Evolutionary conservation across 2,329 filamentous ascomycete species (phyloP).

Genomic region (Neopestalotiopsis clavispora): DNA sequence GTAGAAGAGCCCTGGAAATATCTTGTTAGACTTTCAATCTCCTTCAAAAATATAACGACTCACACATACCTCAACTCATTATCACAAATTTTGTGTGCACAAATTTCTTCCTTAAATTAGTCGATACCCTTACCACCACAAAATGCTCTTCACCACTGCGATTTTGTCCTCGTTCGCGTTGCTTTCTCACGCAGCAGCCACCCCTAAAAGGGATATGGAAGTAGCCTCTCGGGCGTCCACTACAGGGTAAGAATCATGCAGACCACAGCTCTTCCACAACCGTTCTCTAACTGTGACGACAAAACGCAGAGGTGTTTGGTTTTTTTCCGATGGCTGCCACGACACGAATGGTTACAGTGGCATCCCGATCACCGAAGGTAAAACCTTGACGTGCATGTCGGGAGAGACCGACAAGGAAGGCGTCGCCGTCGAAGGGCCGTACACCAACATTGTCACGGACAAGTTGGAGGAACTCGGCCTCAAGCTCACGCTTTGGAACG

Average conservation of each 20-base stretch:
- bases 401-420: background rate
- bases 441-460: constrained; percentile 12
- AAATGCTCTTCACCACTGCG: background rate
- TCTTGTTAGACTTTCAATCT: too few relatives aligned
- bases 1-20: too few relatives aligned
- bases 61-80: too few relatives aligned
- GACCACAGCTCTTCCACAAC: background rate
- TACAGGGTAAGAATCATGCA: background rate
- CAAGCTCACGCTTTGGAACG: constrained; percentile 11
- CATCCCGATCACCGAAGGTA: background rate
- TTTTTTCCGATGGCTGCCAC: constrained; percentile 16
- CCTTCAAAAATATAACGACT: too few relatives aligned
- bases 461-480: constrained; percentile 11
- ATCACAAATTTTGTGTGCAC: too few relatives aligned
- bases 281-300: background rate
- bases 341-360: constrained; percentile 9
- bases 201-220: background rate
- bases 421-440: background rate
- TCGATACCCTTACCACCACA: background rate
- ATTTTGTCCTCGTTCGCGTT: background rate
- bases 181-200: background rate
- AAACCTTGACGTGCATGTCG: constrained; percentile 13
- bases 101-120: background rate
- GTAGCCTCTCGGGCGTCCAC: background rate
- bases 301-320: constrained; percentile 9